phyloP scores from a whole-genome alignment of 805 yeast species.

The Teunomyces kruisii region DNA sequence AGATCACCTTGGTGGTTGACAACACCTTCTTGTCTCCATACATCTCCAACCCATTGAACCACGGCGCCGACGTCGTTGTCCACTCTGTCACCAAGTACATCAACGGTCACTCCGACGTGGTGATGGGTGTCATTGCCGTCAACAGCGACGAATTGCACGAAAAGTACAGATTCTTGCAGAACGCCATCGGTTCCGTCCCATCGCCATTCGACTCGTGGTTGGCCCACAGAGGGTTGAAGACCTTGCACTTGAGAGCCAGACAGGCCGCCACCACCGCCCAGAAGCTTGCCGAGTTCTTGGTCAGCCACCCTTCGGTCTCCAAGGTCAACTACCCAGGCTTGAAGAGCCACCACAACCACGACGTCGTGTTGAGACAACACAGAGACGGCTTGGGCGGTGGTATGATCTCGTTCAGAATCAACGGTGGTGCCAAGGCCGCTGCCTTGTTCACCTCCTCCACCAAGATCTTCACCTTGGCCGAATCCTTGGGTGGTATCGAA shows the following conservation, averaged over 20 bases:
- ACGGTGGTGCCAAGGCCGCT: conserved; percentile 80
- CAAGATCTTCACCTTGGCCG: conserved; percentile 80
- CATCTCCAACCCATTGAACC: conserved; percentile 76
- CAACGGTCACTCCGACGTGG: conserved; percentile 91
- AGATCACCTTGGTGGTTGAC: conserved; percentile 71
- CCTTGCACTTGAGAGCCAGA: conserved; percentile 75
- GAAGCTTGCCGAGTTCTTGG: conserved; percentile 66
- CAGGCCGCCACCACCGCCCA: conserved; percentile 68
- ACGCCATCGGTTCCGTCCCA: conserved; percentile 86
- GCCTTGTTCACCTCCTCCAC: conserved; percentile 70
- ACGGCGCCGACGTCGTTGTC: conserved; percentile 84
- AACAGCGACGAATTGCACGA: conserved; percentile 61
- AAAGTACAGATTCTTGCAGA: conserved; percentile 73
- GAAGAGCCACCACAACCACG: conserved; percentile 59
- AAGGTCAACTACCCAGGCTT: conserved; percentile 86
- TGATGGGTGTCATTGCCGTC: conserved; percentile 79
- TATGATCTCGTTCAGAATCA: conserved; percentile 83
- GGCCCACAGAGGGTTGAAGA: conserved; percentile 89
- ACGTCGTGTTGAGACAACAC: conserved; percentile 70
- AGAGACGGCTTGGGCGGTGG: conserved; percentile 88
- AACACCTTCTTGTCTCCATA: conserved; percentile 89
- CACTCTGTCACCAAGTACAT: conserved; percentile 90
- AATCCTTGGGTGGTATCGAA: conserved; percentile 89
- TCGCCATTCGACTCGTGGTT: conserved; percentile 91
- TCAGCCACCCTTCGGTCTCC: conserved; percentile 49